Evolutionary conservation across 176 grass and related monocot species (phyloP).

Genomic region (Oryza punctata): DNA sequence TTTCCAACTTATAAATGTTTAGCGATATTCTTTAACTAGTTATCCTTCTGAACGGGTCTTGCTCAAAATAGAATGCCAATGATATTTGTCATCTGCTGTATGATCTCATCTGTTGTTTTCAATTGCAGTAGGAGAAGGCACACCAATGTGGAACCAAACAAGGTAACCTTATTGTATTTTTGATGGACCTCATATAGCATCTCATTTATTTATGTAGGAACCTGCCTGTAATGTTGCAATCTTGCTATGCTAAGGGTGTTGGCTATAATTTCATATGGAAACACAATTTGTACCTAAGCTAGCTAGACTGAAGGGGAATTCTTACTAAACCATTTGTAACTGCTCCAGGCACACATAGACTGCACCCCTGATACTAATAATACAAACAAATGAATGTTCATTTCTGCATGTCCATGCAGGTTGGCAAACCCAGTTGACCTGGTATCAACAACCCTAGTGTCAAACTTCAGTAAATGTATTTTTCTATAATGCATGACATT

Average conservation of each 20-base stretch:
- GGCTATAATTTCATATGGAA: constrained; percentile 1
- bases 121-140: constrained; percentile 53
- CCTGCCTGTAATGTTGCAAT: background rate
- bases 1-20: constrained; percentile 17
- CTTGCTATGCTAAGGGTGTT: background rate
- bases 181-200: background rate
- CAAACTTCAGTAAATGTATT: background rate
- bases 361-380: background rate
- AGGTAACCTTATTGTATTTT: constrained; percentile 33
- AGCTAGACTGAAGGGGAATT: background rate
- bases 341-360: background rate
- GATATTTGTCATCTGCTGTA: background rate
- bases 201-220: constrained; percentile 19
- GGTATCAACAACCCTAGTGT: background rate
- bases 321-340: background rate
- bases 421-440: background rate
- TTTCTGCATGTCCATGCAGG: background rate
- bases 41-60: background rate
- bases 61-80: background rate
- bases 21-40: background rate
- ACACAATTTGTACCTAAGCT: background rate
- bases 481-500: background rate
- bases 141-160: constrained; percentile 41
- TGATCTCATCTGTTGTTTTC: constrained; percentile 22
- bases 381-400: background rate